These are phyloP conservation scores for Phytophthora megakarya DNA, from an alignment of 352 stramenopile species.

Conservation along the genomic window DNA sequence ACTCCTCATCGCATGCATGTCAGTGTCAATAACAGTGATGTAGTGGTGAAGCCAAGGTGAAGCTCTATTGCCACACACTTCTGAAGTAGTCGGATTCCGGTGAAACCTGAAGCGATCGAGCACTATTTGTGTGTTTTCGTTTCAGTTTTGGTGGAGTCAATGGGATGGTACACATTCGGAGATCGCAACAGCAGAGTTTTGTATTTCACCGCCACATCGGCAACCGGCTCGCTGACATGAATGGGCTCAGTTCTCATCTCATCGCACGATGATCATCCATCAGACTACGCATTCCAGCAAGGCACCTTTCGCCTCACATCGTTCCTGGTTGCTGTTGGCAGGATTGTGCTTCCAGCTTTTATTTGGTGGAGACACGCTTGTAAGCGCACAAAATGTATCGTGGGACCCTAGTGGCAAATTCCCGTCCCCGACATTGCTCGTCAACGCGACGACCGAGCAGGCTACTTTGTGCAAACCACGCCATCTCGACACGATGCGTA, in stretches of 20 bases:
- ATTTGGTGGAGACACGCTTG: slow-evolving; percentile 14
- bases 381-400: slow-evolving; percentile 40
- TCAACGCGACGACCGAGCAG: slow-evolving; percentile 47
- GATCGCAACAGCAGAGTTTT: too few relatives aligned
- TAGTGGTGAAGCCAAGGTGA: slow-evolving; percentile 9
- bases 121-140: slow-evolving; percentile 29
- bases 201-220: too few relatives aligned
- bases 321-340: slow-evolving; percentile 19
- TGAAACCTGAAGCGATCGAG: background rate
- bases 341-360: slow-evolving; percentile 29
- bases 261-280: slow-evolving; percentile 30
- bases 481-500: slow-evolving; percentile 53
- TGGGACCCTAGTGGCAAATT: slow-evolving; percentile 53
- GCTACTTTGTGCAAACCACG: slow-evolving; percentile 54
- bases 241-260: slow-evolving; percentile 34
- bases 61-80: background rate
- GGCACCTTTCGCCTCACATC: slow-evolving; percentile 5
- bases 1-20: slow-evolving; percentile 6
- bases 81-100: background rate
- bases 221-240: background rate
- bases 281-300: slow-evolving; percentile 9
- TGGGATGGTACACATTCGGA: slow-evolving; percentile 17
- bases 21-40: background rate
- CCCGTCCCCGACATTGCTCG: slow-evolving; percentile 33
- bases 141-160: slow-evolving; percentile 9